Conservation (phyloP, 345 rosid genomes). For the Salix caprea region DNA sequence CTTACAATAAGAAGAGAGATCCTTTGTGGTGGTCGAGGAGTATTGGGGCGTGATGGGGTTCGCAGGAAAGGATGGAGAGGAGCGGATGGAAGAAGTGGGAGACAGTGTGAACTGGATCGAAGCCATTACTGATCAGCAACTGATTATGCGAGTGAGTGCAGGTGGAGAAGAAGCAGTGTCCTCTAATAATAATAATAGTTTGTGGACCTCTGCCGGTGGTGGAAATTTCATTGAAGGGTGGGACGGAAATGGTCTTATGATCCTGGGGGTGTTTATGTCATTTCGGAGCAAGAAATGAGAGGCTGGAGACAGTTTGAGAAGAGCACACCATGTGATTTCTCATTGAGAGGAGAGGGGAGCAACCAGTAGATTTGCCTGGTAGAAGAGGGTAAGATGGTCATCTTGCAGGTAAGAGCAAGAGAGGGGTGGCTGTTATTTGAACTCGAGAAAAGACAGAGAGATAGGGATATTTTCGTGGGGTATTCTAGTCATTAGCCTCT, state of each 20-base stretch:
- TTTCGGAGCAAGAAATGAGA: background rate
- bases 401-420: no score
- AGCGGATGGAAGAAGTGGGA: slow-evolving; percentile 18
- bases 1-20: background rate
- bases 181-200: no score
- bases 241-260: background rate
- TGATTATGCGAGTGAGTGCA: no score
- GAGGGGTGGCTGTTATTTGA: no score
- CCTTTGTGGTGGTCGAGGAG: slow-evolving; percentile 6
- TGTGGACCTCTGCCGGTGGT: slow-evolving; percentile 14
- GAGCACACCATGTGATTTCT: no score
- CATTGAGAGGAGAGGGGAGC: no score
- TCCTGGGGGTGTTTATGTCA: slow-evolving; percentile 8
- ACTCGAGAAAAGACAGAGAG: no score
- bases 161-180: no score
- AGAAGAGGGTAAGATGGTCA: no score
- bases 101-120: slow-evolving; percentile 15
- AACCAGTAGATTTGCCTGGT: no score
- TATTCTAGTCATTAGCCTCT: no score
- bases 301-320: background rate
- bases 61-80: slow-evolving; percentile 23
- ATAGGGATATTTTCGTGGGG: no score
- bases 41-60: slow-evolving; percentile 16
- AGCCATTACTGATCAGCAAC: slow-evolving; percentile 7
- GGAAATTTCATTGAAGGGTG: background rate